These are phyloP conservation scores for Phylloporus sp. DNA, from an alignment of 768 basidiomycete genomes.

Conservation along the genomic window DNA sequence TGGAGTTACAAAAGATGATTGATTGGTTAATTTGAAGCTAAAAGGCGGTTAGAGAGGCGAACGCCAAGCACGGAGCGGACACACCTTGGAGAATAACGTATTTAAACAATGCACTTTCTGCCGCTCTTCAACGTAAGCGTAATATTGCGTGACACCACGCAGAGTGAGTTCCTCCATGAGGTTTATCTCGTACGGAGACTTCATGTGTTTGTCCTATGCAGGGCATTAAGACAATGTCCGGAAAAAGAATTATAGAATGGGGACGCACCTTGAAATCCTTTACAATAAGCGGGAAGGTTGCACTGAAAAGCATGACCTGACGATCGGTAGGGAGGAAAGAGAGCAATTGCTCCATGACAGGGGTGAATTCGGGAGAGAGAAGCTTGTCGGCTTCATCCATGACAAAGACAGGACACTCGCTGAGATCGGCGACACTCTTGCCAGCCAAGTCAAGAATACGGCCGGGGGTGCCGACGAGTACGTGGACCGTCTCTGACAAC, in stretches of 20 bases:
- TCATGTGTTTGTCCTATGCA: slow-evolving; percentile 90
- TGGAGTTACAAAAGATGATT: slow-evolving; percentile 99
- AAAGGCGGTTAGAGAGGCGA: slow-evolving; percentile 4
- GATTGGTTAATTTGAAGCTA: slow-evolving; percentile 99
- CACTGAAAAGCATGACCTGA: slow-evolving; percentile 99
- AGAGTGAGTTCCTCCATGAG: slow-evolving; percentile 99
- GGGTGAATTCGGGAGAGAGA: slow-evolving; percentile 94
- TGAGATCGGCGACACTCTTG: slow-evolving; percentile 90
- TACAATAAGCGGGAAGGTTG: slow-evolving; percentile 98
- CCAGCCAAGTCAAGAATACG: slow-evolving; percentile 92
- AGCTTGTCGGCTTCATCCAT: slow-evolving; percentile 99
- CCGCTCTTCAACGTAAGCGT: slow-evolving; percentile 97
- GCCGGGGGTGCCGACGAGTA: slow-evolving; percentile 96
- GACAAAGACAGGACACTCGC: slow-evolving; percentile 92
- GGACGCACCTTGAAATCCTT: slow-evolving; percentile 89
- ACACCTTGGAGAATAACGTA: slow-evolving; percentile 96
- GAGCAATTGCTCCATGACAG: slow-evolving; percentile 95
- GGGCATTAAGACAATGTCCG: slow-evolving; percentile 7
- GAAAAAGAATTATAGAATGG: not conserved
- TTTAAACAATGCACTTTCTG: slow-evolving; percentile 99
- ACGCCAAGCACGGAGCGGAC: not conserved
- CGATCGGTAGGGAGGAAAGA: slow-evolving; percentile 76
- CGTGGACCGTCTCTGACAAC: slow-evolving; percentile 83
- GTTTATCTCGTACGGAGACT: slow-evolving; percentile 93
- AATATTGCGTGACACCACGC: slow-evolving; percentile 98